Evolutionary conservation across 192 early-diverging fungal species (phyloP), one percentile per base, ranked within the genome.

Genomic region (Podila clonocystis): DNA sequence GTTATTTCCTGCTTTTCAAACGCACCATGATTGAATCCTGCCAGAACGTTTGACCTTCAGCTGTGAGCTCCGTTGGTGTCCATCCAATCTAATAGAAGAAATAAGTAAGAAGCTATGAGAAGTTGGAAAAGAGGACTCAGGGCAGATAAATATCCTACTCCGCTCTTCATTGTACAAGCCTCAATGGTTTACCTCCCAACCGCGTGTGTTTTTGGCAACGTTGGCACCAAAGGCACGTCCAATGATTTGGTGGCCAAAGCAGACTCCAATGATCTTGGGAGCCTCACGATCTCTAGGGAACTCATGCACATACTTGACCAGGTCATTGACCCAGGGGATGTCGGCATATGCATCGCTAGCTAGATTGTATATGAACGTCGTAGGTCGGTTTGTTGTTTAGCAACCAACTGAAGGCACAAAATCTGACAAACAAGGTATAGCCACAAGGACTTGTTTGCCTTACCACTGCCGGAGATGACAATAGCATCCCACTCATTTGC

Each of bases 211-310:
- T 67, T 86, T 86, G 22, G 61, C 69, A 12, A 85, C 83, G 13
- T 85, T 69, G 9, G 90, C 92, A 17, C 91, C 91, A 59, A 85
- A 73, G 2, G 94, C 93, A 45, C 87, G 85, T 13, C 91, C 93
- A 49, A 96, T 82, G 41, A 94, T 86, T 76, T 96, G 95, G 63
- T 96, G 95, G 15, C 95, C 95, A 86, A 95, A 96, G 60, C 95
- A 96, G 36, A 96, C 76, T 5, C 93, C 93, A 62, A 95, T 58
- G 33, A 87, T 59, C 50, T 83, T 68, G 4, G 63, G 72, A 9
- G 82, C 70, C 22, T 82, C 45, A 24, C 82, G 48, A 62, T 71
- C 22, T 41, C 67, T 62, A 36, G 76, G 75, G 22, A 89, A 52
- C 1, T 70, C 33, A 28, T 75, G 63, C n/a, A 92, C 83, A 73